Conservation (phyloP, 345 rosid species). For the Jatropha curcas region DNA sequence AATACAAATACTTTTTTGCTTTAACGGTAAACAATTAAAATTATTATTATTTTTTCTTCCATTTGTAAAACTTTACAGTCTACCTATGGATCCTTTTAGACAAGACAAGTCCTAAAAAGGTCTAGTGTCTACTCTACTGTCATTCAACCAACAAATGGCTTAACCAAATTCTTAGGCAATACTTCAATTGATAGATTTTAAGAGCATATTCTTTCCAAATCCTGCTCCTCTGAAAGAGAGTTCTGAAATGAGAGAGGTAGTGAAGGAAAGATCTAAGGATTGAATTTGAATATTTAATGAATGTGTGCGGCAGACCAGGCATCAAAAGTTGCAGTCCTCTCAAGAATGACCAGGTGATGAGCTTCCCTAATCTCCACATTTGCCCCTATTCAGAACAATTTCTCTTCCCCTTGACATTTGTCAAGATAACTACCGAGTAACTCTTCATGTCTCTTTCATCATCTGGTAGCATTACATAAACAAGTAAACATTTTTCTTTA, state of each 20-base stretch:
- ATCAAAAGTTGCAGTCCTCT: neutral
- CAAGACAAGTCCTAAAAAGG: no score
- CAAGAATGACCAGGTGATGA: neutral
- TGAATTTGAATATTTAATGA: neutral
- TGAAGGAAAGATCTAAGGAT: neutral
- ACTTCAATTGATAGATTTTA: neutral
- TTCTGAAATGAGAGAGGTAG: neutral
- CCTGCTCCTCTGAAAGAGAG: neutral
- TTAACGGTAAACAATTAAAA: no score
- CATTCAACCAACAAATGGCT: neutral
- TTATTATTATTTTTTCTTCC: neutral
- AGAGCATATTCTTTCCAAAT: neutral
- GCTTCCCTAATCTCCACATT: neutral
- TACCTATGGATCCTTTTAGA: neutral
- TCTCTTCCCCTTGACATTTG: neutral
- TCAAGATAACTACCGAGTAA: neutral
- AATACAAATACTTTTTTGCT: no score
- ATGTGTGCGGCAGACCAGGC: neutral
- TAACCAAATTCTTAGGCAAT: neutral
- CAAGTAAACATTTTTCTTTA: neutral
- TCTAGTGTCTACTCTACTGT: neutral
- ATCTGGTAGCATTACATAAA: neutral
- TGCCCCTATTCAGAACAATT: neutral
- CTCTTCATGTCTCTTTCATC: neutral
- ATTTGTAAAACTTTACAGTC: neutral